Percentiles rank a stretch among this genome's conserved stretches.
Evolutionary conservation across 768 basidiomycete species (phyloP).

Genomic region (Xerocomellus intermedius): DNA sequence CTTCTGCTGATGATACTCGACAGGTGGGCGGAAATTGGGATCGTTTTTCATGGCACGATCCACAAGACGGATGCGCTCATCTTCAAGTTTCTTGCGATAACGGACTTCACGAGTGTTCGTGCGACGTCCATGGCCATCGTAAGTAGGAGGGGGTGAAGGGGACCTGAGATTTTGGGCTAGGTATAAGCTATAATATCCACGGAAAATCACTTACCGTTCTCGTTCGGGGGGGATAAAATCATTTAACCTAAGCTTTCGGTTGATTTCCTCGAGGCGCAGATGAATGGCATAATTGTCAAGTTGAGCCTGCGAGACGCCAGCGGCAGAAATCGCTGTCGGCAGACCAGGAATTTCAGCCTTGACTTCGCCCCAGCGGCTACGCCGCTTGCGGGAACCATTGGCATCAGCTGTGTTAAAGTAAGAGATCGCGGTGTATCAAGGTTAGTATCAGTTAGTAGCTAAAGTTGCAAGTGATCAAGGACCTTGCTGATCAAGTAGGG

Average conservation of each 20-base stretch:
- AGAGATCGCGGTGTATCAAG: constrained; percentile 41
- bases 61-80: constrained; percentile 88
- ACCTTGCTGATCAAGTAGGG: constrained; percentile 31
- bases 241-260: constrained; percentile 88
- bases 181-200: not conserved
- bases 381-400: constrained; percentile 89
- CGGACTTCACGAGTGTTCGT: constrained; percentile 99
- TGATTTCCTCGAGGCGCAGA: constrained; percentile 94
- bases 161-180: constrained; percentile 53
- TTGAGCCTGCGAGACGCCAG: constrained; percentile 92
- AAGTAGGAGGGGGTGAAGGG: constrained; percentile 94
- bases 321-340: constrained; percentile 90
- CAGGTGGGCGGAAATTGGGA: constrained; percentile 95
- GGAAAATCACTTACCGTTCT: constrained; percentile 58
- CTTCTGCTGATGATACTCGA: constrained; percentile 95
- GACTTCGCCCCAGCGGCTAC: constrained; percentile 96
- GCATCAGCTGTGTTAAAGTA: constrained; percentile 63
- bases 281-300: constrained; percentile 98
- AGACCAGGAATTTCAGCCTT: constrained; percentile 89
- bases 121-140: constrained; percentile 95
- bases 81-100: constrained; percentile 93
- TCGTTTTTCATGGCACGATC: constrained; percentile 97
- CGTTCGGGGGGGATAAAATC: constrained; percentile 95
- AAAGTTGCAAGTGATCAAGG: constrained; percentile 35
- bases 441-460: constrained; percentile 56